Conservation (phyloP, 2,329 filamentous ascomycete genomes). For the Talaromyces sp. region DNA sequence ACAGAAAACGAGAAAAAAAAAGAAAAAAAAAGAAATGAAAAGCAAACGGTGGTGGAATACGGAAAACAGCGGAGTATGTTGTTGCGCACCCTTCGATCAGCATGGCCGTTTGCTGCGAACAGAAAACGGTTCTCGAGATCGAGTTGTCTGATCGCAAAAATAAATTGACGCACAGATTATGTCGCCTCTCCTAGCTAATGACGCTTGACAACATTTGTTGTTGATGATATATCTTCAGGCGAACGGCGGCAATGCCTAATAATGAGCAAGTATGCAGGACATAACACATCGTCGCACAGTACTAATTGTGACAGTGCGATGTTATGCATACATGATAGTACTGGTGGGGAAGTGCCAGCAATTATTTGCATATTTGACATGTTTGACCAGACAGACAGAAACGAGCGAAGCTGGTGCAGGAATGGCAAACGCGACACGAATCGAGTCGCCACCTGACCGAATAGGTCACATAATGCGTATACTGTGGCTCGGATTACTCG, state of each 20-base stretch:
- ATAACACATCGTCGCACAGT: background rate
- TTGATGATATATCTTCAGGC: background rate
- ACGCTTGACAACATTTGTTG: background rate
- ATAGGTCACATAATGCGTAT: background rate
- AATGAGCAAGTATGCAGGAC: background rate
- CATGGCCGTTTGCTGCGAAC: background rate
- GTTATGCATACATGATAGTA: background rate
- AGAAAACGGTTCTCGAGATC: background rate
- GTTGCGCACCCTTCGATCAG: background rate
- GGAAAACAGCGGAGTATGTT: background rate
- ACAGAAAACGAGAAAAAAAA: background rate
- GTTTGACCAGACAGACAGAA: background rate
- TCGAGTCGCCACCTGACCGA: background rate
- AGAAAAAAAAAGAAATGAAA: background rate
- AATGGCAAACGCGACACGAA: background rate
- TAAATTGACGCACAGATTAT: background rate
- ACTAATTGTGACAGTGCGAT: background rate
- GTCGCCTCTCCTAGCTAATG: background rate
- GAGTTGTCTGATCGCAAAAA: background rate
- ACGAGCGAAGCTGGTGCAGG: background rate
- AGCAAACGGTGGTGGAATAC: background rate
- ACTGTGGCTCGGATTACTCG: background rate
- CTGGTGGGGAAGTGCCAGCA: background rate
- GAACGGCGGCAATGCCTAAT: background rate
- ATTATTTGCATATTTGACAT: background rate